Evolutionary conservation across 257 asterid species (phyloP), one percentile per base, ranked within the genome.

Genomic region (Solanum peruvianum): DNA sequence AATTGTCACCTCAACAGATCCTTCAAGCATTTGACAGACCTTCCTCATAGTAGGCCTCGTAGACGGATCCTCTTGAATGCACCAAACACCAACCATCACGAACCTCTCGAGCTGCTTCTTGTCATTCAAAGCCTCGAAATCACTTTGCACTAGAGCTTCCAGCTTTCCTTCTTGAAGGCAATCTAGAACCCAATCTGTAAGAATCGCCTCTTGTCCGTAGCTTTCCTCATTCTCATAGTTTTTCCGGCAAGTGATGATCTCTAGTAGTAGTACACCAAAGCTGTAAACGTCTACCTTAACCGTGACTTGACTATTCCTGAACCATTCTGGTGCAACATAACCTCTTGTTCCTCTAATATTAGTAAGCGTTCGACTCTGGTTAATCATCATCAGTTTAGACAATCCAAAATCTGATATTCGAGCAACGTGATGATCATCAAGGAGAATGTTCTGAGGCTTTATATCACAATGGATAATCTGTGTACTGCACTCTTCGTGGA

Each of bases 391-490:
- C 41, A 90, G n/a, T 78, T 92, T 92, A 11, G 92, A 90, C 84
- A 92, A 82, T 33, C 92, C 92, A 13, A 92, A 90, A 87, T 91
- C 92, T 4, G 90, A 90, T 27, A 92, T 90, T 12, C 88, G 87
- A 11, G 91, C 87, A 25, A 71, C 60, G 52, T 87, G 84, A 18
- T 87, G 12, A 0, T 92, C 92, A 14, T 92, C 92, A 1, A 92
- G 93, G 83, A 90, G 93, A 31, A 92, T 89, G 21, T 92, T 92
- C 3, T 89, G 94, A 88, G 93, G 92, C 78, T 92, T 92, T 60
- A 92, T 90, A 64, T 93, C 97, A 11, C 97, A 93, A 33, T 93
- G 97, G n/a, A 94, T 94, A 87, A 94, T 93, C 5, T 93, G 93
- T 0, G 90, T 84, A 88, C 87, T 89, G 69, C 97, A 94, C 18